A percentile compares a stretch with the other conserved stretches of the same genome.
These are phyloP conservation scores for Crithidia mellificae DNA, from an alignment of 208 protist genomes.

Conservation along the genomic window DNA sequence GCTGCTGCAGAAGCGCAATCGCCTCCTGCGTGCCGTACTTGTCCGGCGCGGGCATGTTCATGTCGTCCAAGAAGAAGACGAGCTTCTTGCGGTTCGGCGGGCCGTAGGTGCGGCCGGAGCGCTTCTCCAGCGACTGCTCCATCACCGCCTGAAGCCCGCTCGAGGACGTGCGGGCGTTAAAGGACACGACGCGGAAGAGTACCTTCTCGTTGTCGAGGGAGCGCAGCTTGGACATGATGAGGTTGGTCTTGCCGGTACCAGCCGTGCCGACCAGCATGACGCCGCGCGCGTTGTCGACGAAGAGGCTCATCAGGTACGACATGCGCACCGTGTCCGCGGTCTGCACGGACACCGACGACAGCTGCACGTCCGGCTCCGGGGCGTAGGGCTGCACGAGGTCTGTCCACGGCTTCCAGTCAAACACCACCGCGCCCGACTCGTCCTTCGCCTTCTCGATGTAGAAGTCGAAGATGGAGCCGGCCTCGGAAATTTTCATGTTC, in stretches of 20 bases:
- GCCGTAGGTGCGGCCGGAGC: slow-evolving; percentile 94
- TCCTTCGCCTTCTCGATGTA: slow-evolving; percentile 93
- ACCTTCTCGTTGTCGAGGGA: slow-evolving; percentile 92
- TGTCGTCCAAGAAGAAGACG: slow-evolving; percentile 98
- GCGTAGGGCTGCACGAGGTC: slow-evolving; percentile 93
- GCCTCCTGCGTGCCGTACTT: slow-evolving; percentile 98
- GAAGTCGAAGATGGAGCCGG: slow-evolving; percentile 95
- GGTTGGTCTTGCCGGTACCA: slow-evolving; percentile 97
- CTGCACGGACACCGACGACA: slow-evolving; percentile 93
- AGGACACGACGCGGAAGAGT: slow-evolving; percentile 93
- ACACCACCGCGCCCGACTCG: slow-evolving; percentile 68
- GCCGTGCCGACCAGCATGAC: slow-evolving; percentile 97
- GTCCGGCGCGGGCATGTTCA: slow-evolving; percentile 99
- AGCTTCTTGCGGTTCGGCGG: slow-evolving; percentile 97
- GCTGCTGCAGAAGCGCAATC: slow-evolving; percentile 97
- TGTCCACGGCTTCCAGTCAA: slow-evolving; percentile 93
- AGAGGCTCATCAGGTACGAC: slow-evolving; percentile 94
- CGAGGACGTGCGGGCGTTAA: slow-evolving; percentile 96
- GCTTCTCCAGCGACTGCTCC: slow-evolving; percentile 97
- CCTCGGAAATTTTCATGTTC: slow-evolving; percentile 92
- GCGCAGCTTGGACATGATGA: slow-evolving; percentile 96
- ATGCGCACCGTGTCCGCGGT: slow-evolving; percentile 96
- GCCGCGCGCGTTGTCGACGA: slow-evolving; percentile 93
- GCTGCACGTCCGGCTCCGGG: slow-evolving; percentile 82
- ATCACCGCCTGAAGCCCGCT: slow-evolving; percentile 94